A percentile compares a stretch with the other conserved stretches of the same genome.
phyloP scores from a whole-genome alignment of 2,329 filamentous ascomycete species.

The Penicillium sp. region DNA sequence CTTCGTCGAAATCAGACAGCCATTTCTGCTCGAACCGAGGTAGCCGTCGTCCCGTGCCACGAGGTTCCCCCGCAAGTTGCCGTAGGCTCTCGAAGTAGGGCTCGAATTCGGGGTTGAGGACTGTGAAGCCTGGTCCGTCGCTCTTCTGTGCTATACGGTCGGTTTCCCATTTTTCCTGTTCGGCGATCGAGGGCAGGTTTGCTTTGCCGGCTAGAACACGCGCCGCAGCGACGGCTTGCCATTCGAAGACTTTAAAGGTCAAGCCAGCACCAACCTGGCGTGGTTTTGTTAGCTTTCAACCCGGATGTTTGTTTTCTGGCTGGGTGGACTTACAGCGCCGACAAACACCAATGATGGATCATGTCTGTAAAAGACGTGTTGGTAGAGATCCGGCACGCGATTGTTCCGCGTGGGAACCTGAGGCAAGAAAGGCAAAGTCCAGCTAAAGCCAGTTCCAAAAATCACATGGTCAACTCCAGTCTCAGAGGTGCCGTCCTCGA shows the following conservation, averaged over 20 bases:
- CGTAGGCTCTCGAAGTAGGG: conserved; percentile 53
- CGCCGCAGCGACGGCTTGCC: conserved; percentile 57
- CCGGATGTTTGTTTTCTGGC: no score
- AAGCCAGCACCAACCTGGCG: conserved; percentile 35
- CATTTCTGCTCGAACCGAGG: conserved; percentile 39
- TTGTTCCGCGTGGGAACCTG: conserved; percentile 35
- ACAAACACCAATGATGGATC: conserved; percentile 30
- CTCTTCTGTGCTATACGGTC: conserved; percentile 48
- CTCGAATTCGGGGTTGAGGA: conserved; percentile 55
- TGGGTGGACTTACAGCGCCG: conserved; percentile 37
- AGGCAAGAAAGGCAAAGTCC: conserved; percentile 55
- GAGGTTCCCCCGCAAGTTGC: conserved; percentile 37
- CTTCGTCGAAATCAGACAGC: conserved; percentile 43
- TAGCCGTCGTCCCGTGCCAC: conserved; percentile 32
- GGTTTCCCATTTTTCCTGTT: conserved; percentile 50
- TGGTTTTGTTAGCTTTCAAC: conserved; percentile 8
- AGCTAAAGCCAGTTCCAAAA: conserved; percentile 59
- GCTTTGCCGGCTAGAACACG: conserved; percentile 50
- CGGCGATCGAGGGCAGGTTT: conserved; percentile 41
- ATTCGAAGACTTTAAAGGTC: conserved; percentile 62
- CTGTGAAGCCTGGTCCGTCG: conserved; percentile 50
- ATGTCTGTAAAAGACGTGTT: conserved; percentile 31
- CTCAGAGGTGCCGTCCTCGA: conserved; percentile 49
- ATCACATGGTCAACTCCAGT: conserved; percentile 53
- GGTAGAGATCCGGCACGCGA: conserved; percentile 29